Evolutionary conservation across 2,329 filamentous ascomycete species (phyloP).

Genomic region (Leptodontidium sp.): DNA sequence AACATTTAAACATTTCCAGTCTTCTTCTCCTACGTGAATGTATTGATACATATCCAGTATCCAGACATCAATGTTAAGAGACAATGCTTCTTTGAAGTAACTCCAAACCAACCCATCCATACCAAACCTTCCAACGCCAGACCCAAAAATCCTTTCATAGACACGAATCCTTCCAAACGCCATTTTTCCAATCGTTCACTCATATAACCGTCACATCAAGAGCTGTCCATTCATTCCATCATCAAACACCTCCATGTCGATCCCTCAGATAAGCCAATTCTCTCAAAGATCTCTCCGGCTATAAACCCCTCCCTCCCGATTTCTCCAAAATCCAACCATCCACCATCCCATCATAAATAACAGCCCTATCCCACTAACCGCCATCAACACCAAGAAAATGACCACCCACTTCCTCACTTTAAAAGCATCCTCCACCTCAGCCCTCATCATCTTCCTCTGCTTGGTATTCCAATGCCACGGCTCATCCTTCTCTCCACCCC

Average conservation of each 20-base stretch:
- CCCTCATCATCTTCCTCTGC: constrained; percentile 46
- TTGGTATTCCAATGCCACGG: constrained; percentile 47
- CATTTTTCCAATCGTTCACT: no score
- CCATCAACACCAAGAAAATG: constrained; percentile 28
- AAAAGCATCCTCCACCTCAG: constrained; percentile 47
- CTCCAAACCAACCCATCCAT: no score
- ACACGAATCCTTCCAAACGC: no score
- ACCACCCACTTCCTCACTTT: constrained; percentile 43
- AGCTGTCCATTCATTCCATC: not conserved
- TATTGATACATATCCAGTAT: no score
- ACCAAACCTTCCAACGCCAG: no score
- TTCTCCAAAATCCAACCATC: constrained; percentile 19
- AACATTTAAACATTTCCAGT: no score
- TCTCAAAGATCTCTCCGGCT: constrained; percentile 1
- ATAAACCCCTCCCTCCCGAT: constrained; percentile 2
- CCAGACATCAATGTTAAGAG: no score
- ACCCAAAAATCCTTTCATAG: no score
- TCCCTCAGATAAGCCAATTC: not conserved
- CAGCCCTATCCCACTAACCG: constrained; percentile 21
- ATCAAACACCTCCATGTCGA: not conserved
- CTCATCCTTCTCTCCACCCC: constrained; percentile 28
- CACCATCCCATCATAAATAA: constrained; percentile 24
- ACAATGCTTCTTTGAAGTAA: no score
- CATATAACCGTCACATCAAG: not conserved
- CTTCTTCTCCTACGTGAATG: no score